Base-by-base conservation (phyloP, 352 stramenopile species). In the Phytopythium montanum region DNA sequence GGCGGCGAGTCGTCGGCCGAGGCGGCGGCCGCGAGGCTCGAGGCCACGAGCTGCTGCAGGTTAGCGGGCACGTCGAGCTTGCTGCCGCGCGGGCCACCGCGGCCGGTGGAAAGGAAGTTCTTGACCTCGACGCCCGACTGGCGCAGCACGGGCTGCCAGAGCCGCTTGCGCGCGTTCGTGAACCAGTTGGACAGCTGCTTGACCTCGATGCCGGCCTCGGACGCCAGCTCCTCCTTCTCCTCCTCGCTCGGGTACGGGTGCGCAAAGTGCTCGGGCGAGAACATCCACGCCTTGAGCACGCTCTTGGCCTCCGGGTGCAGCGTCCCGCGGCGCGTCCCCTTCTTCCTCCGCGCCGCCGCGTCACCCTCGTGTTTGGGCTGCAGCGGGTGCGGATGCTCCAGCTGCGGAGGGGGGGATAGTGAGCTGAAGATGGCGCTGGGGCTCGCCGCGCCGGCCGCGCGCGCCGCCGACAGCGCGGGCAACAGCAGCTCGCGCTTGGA, bases 151-250 rank as follows among this genome's bases (percentile, higher is more conserved):
- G 86, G 86, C 61, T 95, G 84, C 86, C 86, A 95, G 14, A 95
- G 70, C 2, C 86, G 80, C 63, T 95, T 95, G 31, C 86, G 81
- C n/a, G 86, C 86, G 56, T 95, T 95, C 19, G 86, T 95, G 60
- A 95, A 95, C 86, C 86, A 95, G 70, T 95, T 95, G 26, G 86
- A 94, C 50, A 95, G 75, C 75, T 95, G 86, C 59, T 95, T 95
- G 49, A 95, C 81, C 62, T 95, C 84, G 33, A 95, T 95, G 16
- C 86, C 86, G 21, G 86, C 84, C 49, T 93, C 84, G 1, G 67
- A 68, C 2, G 83, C 86, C 23, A 95, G 61, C 60, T 92, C 81
- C 59, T 95, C 86, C 66, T 95, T 95, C 63, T 94, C 86, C 54
- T 95, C 86, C 63, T 95, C 86, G 57, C 82, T 95, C 41, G 86